These are phyloP conservation scores for Patellaria atrata DNA, from an alignment of 495 filamentous ascomycete species.

Conservation along the genomic window DNA sequence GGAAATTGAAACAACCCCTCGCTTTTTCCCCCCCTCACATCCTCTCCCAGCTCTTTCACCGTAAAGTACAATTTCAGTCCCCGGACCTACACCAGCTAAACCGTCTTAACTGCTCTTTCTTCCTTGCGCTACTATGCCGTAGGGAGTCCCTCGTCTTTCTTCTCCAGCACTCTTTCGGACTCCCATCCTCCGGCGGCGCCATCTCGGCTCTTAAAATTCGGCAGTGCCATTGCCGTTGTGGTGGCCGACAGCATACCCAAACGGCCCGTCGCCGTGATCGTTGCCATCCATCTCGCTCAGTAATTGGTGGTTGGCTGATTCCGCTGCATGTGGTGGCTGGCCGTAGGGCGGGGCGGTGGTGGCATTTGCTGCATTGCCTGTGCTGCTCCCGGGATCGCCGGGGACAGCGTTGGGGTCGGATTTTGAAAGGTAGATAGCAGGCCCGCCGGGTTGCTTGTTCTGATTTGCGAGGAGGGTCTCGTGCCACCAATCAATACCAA, in stretches of 20 bases:
- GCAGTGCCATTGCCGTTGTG: conserved; percentile 22
- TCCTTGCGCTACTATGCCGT: conserved; percentile 15
- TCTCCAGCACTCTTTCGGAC: conserved; percentile 2
- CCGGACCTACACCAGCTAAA: neutral
- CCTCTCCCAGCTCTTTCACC: conserved; percentile 1
- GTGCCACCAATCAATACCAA: conserved; percentile 26
- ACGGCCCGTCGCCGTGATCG: conserved; percentile 23
- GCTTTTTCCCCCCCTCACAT: neutral
- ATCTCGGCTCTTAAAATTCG: conserved; percentile 18
- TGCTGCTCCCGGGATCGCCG: conserved; percentile 15
- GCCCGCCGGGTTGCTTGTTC: conserved; percentile 19
- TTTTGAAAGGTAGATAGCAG: too few species aligned
- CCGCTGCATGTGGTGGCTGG: conserved; percentile 17
- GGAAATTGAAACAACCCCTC: too few species aligned
- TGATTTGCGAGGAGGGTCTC: conserved; percentile 30
- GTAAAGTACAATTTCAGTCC: neutral
- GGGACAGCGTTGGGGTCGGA: conserved; percentile 14
- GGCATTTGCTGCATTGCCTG: conserved; percentile 16
- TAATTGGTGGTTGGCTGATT: conserved; percentile 22
- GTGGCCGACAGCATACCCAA: conserved; percentile 24
- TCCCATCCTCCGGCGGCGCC: conserved; percentile 11
- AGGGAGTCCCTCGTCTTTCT: conserved; percentile 3
- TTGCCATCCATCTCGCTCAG: conserved; percentile 23
- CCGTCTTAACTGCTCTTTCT: conserved; percentile 14
- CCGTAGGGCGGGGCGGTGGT: conserved; percentile 11